Evolutionary conservation across 257 asterid genomes (phyloP), one percentile per base, ranked within the genome.

Genomic region (Solanum corneliomulleri): DNA sequence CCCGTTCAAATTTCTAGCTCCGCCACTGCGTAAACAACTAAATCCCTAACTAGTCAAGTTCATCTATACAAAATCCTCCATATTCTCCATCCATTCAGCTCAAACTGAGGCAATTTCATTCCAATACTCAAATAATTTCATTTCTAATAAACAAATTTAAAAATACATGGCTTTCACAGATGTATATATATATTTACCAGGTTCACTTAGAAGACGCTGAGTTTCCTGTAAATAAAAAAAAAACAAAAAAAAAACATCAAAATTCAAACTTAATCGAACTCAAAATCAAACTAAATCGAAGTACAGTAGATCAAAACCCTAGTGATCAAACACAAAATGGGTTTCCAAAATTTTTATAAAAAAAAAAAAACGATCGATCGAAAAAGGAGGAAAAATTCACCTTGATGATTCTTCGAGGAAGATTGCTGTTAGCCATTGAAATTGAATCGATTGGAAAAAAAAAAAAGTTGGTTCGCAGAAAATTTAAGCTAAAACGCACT

Each of bases 151-250:
- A 15, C 9, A 37, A 44, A 35, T 5, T 27, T 42, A 5, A 9
- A 18, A 18, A 84, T 20, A 84, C 29, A 41, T 72, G 15, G 76
- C 9, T 11, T 11, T 15, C 33, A 1, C 12, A 39, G 11, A 41
- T 41, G 41, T 76, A 60, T 45, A 44, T 47, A 71, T 76, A 76
- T 76, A 42, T 41, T 76, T 76, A 97, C 99, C 99, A 84, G 99
- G 99, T 88, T 97, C 99, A 92, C 99, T 96, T 42, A 97, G 96
- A 89, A 96, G 99, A 33, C 99, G 98, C 90, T 97, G 99, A 84
- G 99, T 97, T 92, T 97, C 99, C 99, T 97, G 89, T 75, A 20
- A 89, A 91, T 52, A 62, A 88, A 11, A 4, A 25, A 25, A 64
- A 0, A 14, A 58, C 0, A 27, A 64, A 11, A 11, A n/a, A 86